Base-by-base conservation (phyloP, 176 grass and related monocot species). In the Triticum timopheevii region DNA sequence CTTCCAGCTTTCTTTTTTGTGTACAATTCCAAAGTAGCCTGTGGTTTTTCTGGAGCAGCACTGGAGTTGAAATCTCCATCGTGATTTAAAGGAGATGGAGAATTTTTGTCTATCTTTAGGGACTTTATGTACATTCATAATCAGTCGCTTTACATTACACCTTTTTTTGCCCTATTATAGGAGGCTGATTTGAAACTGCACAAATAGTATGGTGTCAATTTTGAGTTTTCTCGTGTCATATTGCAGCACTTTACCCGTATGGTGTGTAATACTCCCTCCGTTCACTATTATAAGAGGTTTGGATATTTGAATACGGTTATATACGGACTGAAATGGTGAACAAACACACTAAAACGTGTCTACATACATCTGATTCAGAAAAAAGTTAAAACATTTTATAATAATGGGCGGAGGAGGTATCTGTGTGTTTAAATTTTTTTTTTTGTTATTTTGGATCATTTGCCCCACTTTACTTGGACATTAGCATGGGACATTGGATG, bases 11-110 rank as follows among this genome's bases (percentile, higher is more conserved):
- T 54, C 8, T 6, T 23, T 85, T 54, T 19, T 2, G 4, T 42
- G 42, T n/a, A 40, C 19, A 19, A 44, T 74, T 89, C 82, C 82
- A 45, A 84, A 75, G 23, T 27, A 36, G 73, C 71, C 17, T 56
- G 72, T 90, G 54, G 8, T 90, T 86, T 86, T 78, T 78, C 65
- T 42, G 79, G n/a, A 86, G 89, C 56, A 83, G 33, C 79, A 66
- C 24, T 83, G 88, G 73, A 52, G 76, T 72, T 72, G 40, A 78
- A 86, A 62, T 70, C 35, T 49, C 34, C 73, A 25, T 28, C 40
- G 0, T 73, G 56, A 42, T 78, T 64, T 78, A 71, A 33, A 86
- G 20, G 65, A 70, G 27, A 20, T 33, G 71, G 64, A 69, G 40
- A 72, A 20, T 42, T 65, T 89, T 49, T 6, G 11, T 49, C 54